Conservation (phyloP, 108 stramenopile genomes). For the Thalassiosira profunda region DNA sequence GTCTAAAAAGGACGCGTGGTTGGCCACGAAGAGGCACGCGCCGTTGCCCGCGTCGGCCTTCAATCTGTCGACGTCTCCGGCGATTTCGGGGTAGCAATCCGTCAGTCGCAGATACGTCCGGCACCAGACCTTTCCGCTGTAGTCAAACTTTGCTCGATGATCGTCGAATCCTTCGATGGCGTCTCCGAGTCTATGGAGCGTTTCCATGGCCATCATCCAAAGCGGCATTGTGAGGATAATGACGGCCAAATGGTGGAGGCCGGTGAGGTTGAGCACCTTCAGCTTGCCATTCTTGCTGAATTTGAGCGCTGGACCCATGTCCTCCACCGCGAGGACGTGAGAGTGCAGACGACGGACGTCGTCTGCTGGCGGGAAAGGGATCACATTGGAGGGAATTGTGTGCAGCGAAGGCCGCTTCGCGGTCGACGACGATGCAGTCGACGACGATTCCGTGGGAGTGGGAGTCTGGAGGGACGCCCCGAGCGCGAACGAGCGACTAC, state of each 20-base stretch:
- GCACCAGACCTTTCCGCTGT: constrained; percentile 78
- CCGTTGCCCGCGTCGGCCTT: constrained; percentile 17
- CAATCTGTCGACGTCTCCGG: constrained; percentile 53
- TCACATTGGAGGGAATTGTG: too few species aligned
- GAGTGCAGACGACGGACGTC: too few species aligned
- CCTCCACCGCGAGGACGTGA: constrained; percentile 33
- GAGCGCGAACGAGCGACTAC: too few species aligned
- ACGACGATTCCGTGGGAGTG: too few species aligned
- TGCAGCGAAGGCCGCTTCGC: too few species aligned
- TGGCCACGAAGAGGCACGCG: constrained; percentile 83
- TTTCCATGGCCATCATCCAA: constrained; percentile 63
- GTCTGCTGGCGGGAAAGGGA: too few species aligned
- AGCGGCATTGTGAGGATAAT: constrained; percentile 62
- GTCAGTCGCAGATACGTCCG: constrained; percentile 63
- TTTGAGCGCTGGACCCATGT: constrained; percentile 39
- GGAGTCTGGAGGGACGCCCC: too few species aligned
- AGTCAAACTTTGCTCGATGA: constrained; percentile 68
- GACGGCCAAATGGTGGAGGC: constrained; percentile 54
- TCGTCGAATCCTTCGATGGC: constrained; percentile 51
- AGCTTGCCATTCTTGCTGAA: constrained; percentile 36
- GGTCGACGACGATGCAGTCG: too few species aligned
- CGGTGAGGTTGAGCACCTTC: constrained; percentile 69
- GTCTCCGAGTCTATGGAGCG: constrained; percentile 36
- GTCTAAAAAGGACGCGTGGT: constrained; percentile 83
- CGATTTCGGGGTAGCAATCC: constrained; percentile 59